Evolutionary conservation across 2,329 filamentous ascomycete species (phyloP), one percentile per base, ranked within the genome.

Genomic region (Aspergillus sp.): DNA sequence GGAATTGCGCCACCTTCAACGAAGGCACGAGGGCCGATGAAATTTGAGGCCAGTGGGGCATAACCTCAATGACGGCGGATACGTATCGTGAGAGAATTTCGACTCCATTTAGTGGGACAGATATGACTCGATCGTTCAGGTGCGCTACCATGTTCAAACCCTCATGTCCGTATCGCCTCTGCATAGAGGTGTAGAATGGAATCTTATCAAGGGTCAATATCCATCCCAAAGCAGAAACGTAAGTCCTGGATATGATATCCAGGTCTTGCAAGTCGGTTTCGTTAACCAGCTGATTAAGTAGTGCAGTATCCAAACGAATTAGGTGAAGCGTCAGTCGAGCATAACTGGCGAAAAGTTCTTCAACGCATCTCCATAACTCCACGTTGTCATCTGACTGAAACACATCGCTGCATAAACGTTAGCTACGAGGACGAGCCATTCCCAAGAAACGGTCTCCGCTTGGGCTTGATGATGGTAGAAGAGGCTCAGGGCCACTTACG

Each of bases 281-380:
- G 5, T 73, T 62, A 14, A 64, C 55, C 43, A 71, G 56, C 15
- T 65, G 60, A 14, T 60, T 62, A 52, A 81, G 58, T n/a, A 69
- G 61, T 25, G 64, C 46, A 17, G 64, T 72, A 59, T 81, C 79
- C 54, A 79, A 63, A 12, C 66, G 65, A 39, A 79, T 61, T 43
- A 81, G 65, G 44, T 77, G 77, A 14, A 78, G 63, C 4, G 76
- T 64, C 39, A 81, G 67, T 23, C 68, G 72, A 37, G 71, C 70
- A 62, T 70, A 81, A 40, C 70, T 65, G 12, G 73, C 62, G 48
- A 79, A 70, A 49, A 80, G 77, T 25, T 75, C 72, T 57, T 77
- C 73, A n/a, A 80, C 57, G 47, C 68, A 72, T 12, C 47, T 44
- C 62, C 70, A 71, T 6, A 64, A 58, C 4, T 67, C 68, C 11